A percentile compares a stretch with the other conserved stretches of the same genome.
phyloP scores from a whole-genome alignment of 1,139 yeast genomes.

The Hansenula lynferdii region DNA sequence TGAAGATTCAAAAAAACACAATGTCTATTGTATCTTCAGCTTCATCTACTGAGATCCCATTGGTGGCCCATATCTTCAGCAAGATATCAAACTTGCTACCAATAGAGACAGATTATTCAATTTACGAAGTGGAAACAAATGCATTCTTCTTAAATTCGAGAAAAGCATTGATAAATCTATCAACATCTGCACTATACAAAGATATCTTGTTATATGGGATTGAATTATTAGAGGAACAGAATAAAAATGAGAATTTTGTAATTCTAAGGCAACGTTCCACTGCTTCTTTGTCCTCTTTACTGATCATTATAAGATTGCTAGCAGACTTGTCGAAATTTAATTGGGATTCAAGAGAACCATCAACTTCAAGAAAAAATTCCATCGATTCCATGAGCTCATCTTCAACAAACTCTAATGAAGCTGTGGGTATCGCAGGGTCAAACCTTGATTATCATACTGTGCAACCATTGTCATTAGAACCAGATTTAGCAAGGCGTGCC shows the following conservation, averaged over 20 bases:
- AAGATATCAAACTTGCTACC: conserved; percentile 19
- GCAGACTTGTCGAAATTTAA: conserved; percentile 27
- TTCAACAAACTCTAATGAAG: conserved; percentile 13
- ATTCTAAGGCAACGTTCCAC: conserved; percentile 24
- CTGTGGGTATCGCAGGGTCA: conserved; percentile 20
- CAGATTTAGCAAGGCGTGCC: conserved; percentile 21
- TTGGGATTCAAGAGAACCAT: conserved; percentile 27
- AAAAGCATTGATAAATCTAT: conserved; percentile 20
- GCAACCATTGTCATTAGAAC: conserved; percentile 24
- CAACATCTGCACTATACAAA: conserved; percentile 15
- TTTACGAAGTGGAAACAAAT: conserved; percentile 23
- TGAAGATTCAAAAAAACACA: too few relatives aligned
- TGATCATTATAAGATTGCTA: conserved; percentile 25
- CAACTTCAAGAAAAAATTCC: conserved; percentile 15
- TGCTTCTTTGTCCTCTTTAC: conserved; percentile 23
- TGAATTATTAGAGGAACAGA: conserved; percentile 16
- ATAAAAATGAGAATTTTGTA: conserved; percentile 19
- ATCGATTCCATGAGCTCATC: conserved; percentile 18
- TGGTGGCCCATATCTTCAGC: conserved; percentile 17
- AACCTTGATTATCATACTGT: conserved; percentile 24
- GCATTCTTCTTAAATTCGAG: conserved; percentile 18
- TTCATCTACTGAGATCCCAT: conserved; percentile 8
- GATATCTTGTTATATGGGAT: conserved; percentile 16
- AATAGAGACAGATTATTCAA: conserved; percentile 16
- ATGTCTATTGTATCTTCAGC: background rate